phyloP scores from a whole-genome alignment of 2,329 filamentous ascomycete genomes.

The Bertia moriformis region DNA sequence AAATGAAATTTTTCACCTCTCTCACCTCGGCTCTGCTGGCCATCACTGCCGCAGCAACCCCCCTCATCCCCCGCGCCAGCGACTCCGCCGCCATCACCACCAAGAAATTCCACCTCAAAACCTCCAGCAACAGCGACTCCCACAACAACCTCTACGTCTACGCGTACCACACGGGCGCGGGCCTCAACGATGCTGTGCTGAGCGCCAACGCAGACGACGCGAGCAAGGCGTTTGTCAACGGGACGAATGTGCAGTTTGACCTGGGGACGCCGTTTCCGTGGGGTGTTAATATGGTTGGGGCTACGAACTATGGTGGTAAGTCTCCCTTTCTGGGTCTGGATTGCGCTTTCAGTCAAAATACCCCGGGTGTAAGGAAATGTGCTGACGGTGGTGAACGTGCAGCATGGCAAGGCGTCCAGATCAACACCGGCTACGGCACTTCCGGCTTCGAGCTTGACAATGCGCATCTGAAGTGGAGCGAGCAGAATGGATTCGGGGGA shows the following conservation, averaged over 20 bases:
- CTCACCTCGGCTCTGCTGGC: neutral
- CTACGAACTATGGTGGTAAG: constrained; percentile 18
- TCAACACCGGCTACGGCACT: constrained; percentile 16
- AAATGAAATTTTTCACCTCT: neutral
- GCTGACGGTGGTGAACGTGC: neutral
- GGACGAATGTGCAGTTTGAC: constrained; percentile 14
- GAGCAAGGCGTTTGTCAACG: constrained; percentile 14
- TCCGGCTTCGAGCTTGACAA: constrained; percentile 14
- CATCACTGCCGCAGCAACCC: neutral
- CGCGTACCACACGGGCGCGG: constrained; percentile 23
- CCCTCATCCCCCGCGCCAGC: neutral
- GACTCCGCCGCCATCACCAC: constrained; percentile 6
- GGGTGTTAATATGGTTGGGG: constrained; percentile 12
- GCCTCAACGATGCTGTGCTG: constrained; percentile 19
- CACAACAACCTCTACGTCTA: constrained; percentile 19
- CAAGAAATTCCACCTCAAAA: constrained; percentile 17
- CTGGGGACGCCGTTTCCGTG: constrained; percentile 13
- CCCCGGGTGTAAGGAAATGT: neutral
- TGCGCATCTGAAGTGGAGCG: constrained; percentile 11
- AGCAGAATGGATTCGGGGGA: constrained; percentile 15
- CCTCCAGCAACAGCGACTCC: constrained; percentile 8
- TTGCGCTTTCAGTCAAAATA: neutral
- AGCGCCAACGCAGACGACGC: constrained; percentile 9
- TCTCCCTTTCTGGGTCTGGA: constrained; percentile 1
- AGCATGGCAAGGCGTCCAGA: constrained; percentile 19